Evolutionary conservation across 2,329 filamentous ascomycete genomes (phyloP), one percentile per base, ranked within the genome.

Genomic region (Epichloe elymi): DNA sequence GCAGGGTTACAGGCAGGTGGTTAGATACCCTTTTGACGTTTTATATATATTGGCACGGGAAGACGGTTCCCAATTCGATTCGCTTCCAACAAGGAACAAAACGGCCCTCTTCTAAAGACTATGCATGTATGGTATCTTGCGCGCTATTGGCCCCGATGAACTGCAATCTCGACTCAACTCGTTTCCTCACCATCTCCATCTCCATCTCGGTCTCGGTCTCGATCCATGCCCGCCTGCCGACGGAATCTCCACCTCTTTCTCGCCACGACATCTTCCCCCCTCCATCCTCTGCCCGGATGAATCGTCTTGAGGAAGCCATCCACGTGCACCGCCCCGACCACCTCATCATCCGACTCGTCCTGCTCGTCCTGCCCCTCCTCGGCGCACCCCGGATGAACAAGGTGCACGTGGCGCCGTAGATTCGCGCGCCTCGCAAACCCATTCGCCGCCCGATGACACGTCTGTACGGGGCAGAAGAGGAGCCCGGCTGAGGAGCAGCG

Each of bases 231-330:
- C 46, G 37, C 39, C 26, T 26, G 45, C 36, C 61, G 56, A 7
- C 60, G 59, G 14, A 54, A 56, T 33, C 58, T 58, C 58, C 62
- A 63, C 50, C 61, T 59, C 57, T 59, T 66, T 46, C 63, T 60
- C 45, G 54, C 52, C 1, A 49, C 51, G 3, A 53, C 51, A 36
- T 71, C 36, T 62, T 65, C 2, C 63, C 63, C 69, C 40, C 72
- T 64, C 76, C 75, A 79, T 0, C 75, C 76, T 42, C 60, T 65
- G 6, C 70, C 66, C 1, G 69, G 63, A 52, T 69, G 67, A 49
- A 86, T 72, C 4, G 76, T 74, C 59, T 71, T 70, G 58, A 88
- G 57, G 59, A 85, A 88, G 0, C 83, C 80, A 62, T 88, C 83
- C 1, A 80, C 74, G 58, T 86, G 83, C 19, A 86, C 79, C 0